A percentile compares a stretch with the other conserved stretches of the same genome.
Conservation (phyloP, 2,329 filamentous ascomycete genomes). For the Apiospora malaysiana region DNA sequence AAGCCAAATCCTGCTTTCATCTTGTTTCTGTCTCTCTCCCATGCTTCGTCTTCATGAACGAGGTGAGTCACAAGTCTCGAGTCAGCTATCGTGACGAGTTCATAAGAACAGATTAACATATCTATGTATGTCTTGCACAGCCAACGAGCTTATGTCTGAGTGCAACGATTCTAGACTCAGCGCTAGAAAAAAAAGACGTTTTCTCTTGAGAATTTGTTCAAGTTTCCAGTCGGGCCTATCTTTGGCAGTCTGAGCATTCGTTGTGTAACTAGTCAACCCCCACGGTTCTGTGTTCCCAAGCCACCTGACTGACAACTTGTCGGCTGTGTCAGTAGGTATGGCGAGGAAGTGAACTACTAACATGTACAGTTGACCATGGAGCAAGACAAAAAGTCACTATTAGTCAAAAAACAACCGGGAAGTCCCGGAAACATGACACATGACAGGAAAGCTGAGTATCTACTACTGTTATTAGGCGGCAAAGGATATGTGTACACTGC, state of each 20-base stretch:
- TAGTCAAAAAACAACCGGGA: background rate
- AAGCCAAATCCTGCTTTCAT: background rate
- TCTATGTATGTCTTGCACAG: background rate
- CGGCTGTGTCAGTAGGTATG: background rate
- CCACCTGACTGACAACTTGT: background rate
- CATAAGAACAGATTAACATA: background rate
- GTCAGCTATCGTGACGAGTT: background rate
- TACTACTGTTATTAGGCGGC: background rate
- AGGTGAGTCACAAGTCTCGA: background rate
- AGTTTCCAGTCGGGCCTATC: background rate
- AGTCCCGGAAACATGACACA: background rate
- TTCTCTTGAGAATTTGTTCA: too few relatives aligned
- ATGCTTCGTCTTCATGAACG: too few relatives aligned
- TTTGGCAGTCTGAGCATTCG: background rate
- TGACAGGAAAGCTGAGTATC: too few relatives aligned
- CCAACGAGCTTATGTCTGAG: background rate
- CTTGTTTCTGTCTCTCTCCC: background rate
- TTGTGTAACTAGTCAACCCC: background rate
- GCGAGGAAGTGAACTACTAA: too few relatives aligned
- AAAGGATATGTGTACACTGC: background rate
- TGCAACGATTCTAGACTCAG: background rate
- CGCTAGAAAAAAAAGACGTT: background rate
- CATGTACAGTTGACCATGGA: background rate
- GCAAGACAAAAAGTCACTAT: background rate
- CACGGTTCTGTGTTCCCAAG: conserved; percentile 1